Base-by-base conservation (phyloP, 1,284 basidiomycete genomes). In the Malassezia furfur region DNA sequence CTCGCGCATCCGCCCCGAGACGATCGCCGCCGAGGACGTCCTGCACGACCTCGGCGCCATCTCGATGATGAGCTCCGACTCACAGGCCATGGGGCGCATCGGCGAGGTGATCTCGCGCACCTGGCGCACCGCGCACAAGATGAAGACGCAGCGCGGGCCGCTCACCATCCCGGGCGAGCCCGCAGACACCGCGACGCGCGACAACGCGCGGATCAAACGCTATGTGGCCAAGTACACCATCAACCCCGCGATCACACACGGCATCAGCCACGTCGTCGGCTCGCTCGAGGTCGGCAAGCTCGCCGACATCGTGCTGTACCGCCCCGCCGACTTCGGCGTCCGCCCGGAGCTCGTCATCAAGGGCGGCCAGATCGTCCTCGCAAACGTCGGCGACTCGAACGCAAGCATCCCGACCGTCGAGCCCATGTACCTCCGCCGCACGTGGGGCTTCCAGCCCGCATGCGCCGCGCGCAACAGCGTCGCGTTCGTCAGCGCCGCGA, bases 151-250 rank as follows among this genome's bases (percentile, higher is more conserved):
- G 59, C 78, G 82, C 28, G 94, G 93, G 0, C 85, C 89, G 1
- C 78, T 88, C 38, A 68, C 54, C 14, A 75, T 77, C 12, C 76
- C n/a, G 19, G 38, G 43, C n/a, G n/a, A 10, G 14, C 39, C 55
- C 0, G 87, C 91, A 74, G 65, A 65, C 72, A 73, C 60, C 8
- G 79, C 81, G 0, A 81, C 81, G 1, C 80, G 76, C 47, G 94
- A 98, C 77, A 98, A 98, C 73, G 83, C 80, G n/a, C 81, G 93
- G n/a, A 93, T 96, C 54, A 96, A 96, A 79, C 82, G 93, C 56
- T 98, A 96, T 76, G 80, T 98, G 19, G 82, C 91, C 12, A 98
- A 98, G 75, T 96, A 96, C 76, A 98, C 93, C 10, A 84, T 98
- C 75, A 98, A 99, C 74, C 91, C 94, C 0, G 94, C 93, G 0